phyloP scores from a whole-genome alignment of 2,329 filamentous ascomycete species.

The Lasiodiplodia gonubiensis region DNA sequence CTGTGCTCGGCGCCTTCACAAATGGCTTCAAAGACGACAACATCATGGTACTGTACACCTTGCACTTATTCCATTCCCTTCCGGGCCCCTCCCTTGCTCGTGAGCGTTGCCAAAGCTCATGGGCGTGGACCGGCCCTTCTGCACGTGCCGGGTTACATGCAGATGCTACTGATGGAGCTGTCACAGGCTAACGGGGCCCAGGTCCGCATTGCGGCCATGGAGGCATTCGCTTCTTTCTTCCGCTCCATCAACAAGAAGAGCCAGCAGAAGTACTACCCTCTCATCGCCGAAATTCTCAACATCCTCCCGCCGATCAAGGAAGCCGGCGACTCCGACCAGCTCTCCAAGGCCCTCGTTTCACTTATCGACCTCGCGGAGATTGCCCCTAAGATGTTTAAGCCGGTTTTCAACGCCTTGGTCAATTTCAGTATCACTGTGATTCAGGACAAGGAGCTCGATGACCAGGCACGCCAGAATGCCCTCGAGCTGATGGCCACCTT shows the following conservation, averaged over 20 bases:
- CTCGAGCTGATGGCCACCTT: slow-evolving; percentile 98
- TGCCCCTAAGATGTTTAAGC: slow-evolving; percentile 97
- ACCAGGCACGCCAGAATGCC: slow-evolving; percentile 90
- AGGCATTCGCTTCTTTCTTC: slow-evolving; percentile 97
- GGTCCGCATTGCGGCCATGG: slow-evolving; percentile 93
- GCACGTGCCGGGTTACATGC: slow-evolving; percentile 22
- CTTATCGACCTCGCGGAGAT: slow-evolving; percentile 93
- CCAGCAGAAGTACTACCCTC: slow-evolving; percentile 83
- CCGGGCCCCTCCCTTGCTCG: not conserved
- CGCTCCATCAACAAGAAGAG: slow-evolving; percentile 85
- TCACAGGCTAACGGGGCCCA: slow-evolving; percentile 43
- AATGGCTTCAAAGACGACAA: slow-evolving; percentile 91
- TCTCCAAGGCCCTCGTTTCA: slow-evolving; percentile 86
- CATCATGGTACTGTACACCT: slow-evolving; percentile 65
- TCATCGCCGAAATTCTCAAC: slow-evolving; percentile 91
- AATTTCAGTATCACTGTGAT: slow-evolving; percentile 93
- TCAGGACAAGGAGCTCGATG: slow-evolving; percentile 91
- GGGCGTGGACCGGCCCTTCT: not conserved
- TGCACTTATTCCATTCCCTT: not conserved
- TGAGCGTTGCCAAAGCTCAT: not conserved
- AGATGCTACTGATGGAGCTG: not conserved
- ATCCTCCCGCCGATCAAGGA: slow-evolving; percentile 95
- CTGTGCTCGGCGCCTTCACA: slow-evolving; percentile 86
- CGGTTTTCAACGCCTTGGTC: slow-evolving; percentile 89
- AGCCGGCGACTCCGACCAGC: slow-evolving; percentile 83